Base-by-base conservation (phyloP, 1,284 basidiomycete genomes). In the Heliocybe sulcata region DNA sequence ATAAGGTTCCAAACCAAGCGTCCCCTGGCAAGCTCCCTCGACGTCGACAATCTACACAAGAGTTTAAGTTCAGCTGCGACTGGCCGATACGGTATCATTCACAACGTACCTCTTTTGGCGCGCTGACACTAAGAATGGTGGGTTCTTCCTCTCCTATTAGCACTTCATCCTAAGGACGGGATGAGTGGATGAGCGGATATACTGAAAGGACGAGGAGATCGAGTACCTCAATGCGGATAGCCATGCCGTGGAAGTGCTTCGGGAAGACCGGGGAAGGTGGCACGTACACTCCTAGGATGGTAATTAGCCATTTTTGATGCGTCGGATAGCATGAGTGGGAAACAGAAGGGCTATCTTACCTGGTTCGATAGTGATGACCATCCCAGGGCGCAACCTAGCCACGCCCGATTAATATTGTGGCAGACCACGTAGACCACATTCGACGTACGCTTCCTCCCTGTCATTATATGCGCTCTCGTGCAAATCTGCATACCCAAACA, bases 351-450 rank as follows among this genome's bases (percentile, higher is more conserved):
- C 20, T 27, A 25, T 65, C 69, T 52, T 63, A 82, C 86, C 87
- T 59, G 89, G 89, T 62, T 92, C 90, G 56, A 92, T 82, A 3
- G 92, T 96, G 48, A 97, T 82, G 6, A 96, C 91, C 82, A 93
- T 95, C 1, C 92, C 93, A 9, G 76, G 76, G 60, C 82, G 78
- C 53, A 94, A 67, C 31, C 87, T 81, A 54, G 3, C 50, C 35
- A 35, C 1, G 38, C 19, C 33, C 55, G 42, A 47, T 53, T 55
- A 45, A 52, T 42, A 26, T 22, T 52, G 35, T 55, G 45, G 19
- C 23, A 47, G 31, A 53, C 2, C 58, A 47, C 27, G 10, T 58
- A 51, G 47, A 49, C 45, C 11, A 52, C 51, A 49, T 26, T 33
- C 1, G 29, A 64, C 77, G 57, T 58, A 79, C 75, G 63, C 60